These are phyloP conservation scores for Didymella glomerata DNA, from an alignment of 2,329 filamentous ascomycete genomes.

Conservation along the genomic window DNA sequence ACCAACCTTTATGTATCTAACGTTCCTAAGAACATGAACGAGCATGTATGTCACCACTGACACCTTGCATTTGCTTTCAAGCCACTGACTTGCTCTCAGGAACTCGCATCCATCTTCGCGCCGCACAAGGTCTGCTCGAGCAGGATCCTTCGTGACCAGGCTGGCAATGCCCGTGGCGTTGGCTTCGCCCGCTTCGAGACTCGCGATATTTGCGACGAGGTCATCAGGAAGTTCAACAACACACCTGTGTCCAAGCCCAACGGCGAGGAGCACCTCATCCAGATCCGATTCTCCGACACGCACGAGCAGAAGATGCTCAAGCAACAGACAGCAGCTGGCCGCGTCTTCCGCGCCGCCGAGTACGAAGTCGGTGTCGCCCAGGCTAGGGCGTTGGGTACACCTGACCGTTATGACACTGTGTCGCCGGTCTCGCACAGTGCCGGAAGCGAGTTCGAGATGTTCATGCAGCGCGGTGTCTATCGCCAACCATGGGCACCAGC, in stretches of 20 bases:
- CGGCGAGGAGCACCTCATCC: constrained; percentile 81
- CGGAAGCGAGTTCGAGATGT: constrained; percentile 51
- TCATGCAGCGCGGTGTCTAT: constrained; percentile 44
- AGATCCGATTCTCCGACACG: constrained; percentile 96
- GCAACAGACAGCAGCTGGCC: constrained; percentile 91
- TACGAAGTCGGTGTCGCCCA: constrained; percentile 65
- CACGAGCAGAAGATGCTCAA: constrained; percentile 97
- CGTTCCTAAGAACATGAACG: constrained; percentile 88
- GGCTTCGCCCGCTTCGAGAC: constrained; percentile 95
- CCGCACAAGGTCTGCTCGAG: constrained; percentile 88
- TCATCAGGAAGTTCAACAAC: constrained; percentile 88
- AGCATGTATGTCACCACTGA: constrained; percentile 69
- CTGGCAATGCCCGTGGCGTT: constrained; percentile 94
- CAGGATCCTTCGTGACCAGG: constrained; percentile 90
- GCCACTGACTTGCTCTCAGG: constrained; percentile 57
- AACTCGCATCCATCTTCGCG: constrained; percentile 79
- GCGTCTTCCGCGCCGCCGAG: constrained; percentile 94
- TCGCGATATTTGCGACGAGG: constrained; percentile 87
- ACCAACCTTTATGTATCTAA: constrained; percentile 99
- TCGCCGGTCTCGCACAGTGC: constrained; percentile 46
- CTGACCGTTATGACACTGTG: constrained; percentile 47
- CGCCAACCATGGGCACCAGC: constrained; percentile 49
- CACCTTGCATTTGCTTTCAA: not conserved
- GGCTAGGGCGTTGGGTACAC: constrained; percentile 46
- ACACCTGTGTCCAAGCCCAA: constrained; percentile 60